Evolutionary conservation across 805 yeast species (phyloP).

Genomic region (Yarrowia sp.): DNA sequence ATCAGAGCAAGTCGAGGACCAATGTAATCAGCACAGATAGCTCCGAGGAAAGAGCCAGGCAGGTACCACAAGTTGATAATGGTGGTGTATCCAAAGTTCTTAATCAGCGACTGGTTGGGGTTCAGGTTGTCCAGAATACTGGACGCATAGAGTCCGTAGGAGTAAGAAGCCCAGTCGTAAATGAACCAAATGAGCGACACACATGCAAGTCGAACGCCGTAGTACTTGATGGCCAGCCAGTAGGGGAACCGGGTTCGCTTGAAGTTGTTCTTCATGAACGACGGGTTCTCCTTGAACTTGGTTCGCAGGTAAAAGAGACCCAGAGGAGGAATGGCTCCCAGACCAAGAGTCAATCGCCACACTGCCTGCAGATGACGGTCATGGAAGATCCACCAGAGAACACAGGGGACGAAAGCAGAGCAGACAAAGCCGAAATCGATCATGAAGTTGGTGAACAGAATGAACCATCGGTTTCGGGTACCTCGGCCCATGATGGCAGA

Average conservation of each 20-base stretch:
- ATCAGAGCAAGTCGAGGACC: conserved; percentile 86
- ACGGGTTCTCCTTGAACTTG: conserved; percentile 69
- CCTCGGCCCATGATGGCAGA: conserved; percentile 74
- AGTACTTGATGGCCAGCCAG: conserved; percentile 66
- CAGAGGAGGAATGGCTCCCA: conserved; percentile 87
- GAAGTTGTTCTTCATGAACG: conserved; percentile 68
- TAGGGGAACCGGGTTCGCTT: conserved; percentile 65
- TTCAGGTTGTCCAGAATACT: conserved; percentile 63
- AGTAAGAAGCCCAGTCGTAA: conserved; percentile 84
- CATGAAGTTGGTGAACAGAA: conserved; percentile 84
- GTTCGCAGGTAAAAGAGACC: conserved; percentile 74
- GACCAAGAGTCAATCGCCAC: conserved; percentile 88
- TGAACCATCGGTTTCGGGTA: conserved; percentile 81
- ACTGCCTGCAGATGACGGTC: conserved; percentile 70
- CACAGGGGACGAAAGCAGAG: conserved; percentile 82
- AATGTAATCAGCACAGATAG: conserved; percentile 71
- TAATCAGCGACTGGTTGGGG: conserved; percentile 59
- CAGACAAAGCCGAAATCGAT: conserved; percentile 85
- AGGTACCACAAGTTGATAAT: conserved; percentile 83
- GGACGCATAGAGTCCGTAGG: conserved; percentile 82
- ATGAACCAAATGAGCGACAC: conserved; percentile 85
- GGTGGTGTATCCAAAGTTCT: conserved; percentile 88
- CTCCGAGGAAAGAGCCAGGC: conserved; percentile 89
- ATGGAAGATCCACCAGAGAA: conserved; percentile 78
- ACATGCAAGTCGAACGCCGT: conserved; percentile 73